Evolutionary conservation across 208 protist genomes (phyloP).

Genomic region (Trypanosoma melophagium): DNA sequence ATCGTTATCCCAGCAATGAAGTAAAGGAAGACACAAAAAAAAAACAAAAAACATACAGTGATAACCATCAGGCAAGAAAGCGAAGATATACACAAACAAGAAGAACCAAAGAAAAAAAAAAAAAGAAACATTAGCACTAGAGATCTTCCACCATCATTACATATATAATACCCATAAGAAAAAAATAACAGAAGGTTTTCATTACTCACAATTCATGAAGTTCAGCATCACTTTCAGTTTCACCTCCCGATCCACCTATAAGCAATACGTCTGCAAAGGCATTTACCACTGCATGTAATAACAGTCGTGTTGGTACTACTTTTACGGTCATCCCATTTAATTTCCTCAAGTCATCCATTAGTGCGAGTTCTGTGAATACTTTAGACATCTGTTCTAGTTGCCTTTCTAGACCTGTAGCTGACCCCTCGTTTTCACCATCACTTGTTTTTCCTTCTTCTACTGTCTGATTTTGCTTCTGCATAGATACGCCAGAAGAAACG

Average conservation of each 20-base stretch:
- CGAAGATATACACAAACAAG: too few species aligned
- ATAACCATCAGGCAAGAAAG: too few species aligned
- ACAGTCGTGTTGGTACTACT: constrained; percentile 56
- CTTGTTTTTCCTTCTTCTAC: background rate
- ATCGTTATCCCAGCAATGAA: too few species aligned
- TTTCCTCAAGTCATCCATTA: constrained; percentile 44
- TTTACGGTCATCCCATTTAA: constrained; percentile 55
- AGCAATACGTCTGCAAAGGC: constrained; percentile 78
- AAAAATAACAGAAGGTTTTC: too few species aligned
- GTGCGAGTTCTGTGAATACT: constrained; percentile 51
- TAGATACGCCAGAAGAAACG: background rate
- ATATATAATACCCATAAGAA: too few species aligned
- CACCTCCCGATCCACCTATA: constrained; percentile 20
- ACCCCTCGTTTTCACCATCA: background rate
- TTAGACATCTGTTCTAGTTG: constrained; percentile 63
- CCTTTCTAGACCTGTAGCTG: constrained; percentile 25
- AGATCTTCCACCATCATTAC: too few species aligned
- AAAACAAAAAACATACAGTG: too few species aligned
- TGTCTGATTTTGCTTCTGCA: background rate
- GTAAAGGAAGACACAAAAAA: too few species aligned
- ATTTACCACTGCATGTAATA: constrained; percentile 82
- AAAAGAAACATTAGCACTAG: too few species aligned
- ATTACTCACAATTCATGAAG: too few species aligned
- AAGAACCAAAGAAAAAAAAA: too few species aligned
- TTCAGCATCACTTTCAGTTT: too few species aligned